Percentiles rank a stretch among this genome's conserved stretches.
Evolutionary conservation across 768 basidiomycete genomes (phyloP).

Genomic region (Cystofilobasidium bisporidii): DNA sequence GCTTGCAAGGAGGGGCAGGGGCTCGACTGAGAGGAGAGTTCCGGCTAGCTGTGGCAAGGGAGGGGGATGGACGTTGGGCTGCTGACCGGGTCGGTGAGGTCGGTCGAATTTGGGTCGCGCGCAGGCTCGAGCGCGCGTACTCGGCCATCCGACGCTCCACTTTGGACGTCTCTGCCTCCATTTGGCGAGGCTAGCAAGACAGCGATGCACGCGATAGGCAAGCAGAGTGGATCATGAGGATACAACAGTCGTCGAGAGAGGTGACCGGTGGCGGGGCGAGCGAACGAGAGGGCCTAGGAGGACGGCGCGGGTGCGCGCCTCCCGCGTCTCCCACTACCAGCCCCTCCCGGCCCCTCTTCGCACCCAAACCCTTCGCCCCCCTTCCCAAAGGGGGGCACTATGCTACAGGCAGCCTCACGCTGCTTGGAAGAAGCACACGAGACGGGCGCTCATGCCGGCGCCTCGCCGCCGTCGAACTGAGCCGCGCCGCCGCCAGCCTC

Average conservation of each 20-base stretch:
- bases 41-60: neutral
- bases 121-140: neutral
- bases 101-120: neutral
- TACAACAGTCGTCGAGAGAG: neutral
- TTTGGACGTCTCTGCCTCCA: too few relatives aligned
- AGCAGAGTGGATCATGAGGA: neutral
- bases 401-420: neutral
- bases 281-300: neutral
- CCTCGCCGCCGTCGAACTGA: neutral
- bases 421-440: too few relatives aligned
- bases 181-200: too few relatives aligned
- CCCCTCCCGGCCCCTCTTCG: neutral
- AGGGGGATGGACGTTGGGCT: neutral
- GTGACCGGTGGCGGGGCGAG: too few relatives aligned
- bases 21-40: neutral
- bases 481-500: conserved; percentile 33
- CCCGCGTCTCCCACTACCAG: neutral
- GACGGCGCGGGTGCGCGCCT: neutral
- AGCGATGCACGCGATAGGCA: too few relatives aligned
- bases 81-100: neutral
- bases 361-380: too few relatives aligned
- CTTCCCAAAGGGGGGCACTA: too few relatives aligned
- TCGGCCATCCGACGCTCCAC: too few relatives aligned
- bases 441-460: neutral
- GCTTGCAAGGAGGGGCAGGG: neutral